These are phyloP conservation scores for Colletotrichum tropicicola DNA, from an alignment of 2,329 filamentous ascomycete genomes.

Conservation along the genomic window DNA sequence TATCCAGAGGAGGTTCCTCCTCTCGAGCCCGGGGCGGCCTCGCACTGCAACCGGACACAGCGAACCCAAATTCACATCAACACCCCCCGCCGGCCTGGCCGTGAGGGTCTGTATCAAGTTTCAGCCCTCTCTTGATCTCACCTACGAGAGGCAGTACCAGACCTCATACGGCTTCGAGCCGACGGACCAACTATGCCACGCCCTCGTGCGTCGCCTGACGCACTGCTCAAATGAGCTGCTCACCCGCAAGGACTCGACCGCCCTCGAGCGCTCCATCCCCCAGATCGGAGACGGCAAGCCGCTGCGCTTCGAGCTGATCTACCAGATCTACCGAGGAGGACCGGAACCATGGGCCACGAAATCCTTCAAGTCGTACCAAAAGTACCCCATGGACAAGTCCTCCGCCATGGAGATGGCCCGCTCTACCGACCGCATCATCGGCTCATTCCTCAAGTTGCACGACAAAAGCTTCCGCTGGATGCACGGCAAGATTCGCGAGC, in stretches of 20 bases:
- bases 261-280: constrained; percentile 47
- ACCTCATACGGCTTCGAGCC: constrained; percentile 53
- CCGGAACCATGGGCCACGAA: constrained; percentile 50
- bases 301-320: constrained; percentile 57
- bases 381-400: constrained; percentile 51
- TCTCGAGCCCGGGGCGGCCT: constrained; percentile 29
- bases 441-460: constrained; percentile 58
- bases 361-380: constrained; percentile 60
- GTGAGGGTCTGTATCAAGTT: constrained; percentile 57
- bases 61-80: constrained; percentile 10
- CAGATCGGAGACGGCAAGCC: constrained; percentile 48
- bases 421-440: constrained; percentile 59
- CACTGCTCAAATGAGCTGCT: constrained; percentile 63
- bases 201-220: constrained; percentile 58
- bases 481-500: constrained; percentile 50
- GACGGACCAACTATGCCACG: constrained; percentile 57
- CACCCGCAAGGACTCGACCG: constrained; percentile 59
- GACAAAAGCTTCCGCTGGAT: constrained; percentile 60
- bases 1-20: constrained; percentile 25
- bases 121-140: constrained; percentile 51
- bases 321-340: constrained; percentile 53
- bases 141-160: constrained; percentile 56
- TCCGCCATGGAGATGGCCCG: constrained; percentile 56
- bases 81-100: constrained; percentile 38
- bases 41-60: constrained; percentile 21